Evolutionary conservation across 2,329 filamentous ascomycete genomes (phyloP), one percentile per base, ranked within the genome.

Genomic region (Aspergillus arachidicola): DNA sequence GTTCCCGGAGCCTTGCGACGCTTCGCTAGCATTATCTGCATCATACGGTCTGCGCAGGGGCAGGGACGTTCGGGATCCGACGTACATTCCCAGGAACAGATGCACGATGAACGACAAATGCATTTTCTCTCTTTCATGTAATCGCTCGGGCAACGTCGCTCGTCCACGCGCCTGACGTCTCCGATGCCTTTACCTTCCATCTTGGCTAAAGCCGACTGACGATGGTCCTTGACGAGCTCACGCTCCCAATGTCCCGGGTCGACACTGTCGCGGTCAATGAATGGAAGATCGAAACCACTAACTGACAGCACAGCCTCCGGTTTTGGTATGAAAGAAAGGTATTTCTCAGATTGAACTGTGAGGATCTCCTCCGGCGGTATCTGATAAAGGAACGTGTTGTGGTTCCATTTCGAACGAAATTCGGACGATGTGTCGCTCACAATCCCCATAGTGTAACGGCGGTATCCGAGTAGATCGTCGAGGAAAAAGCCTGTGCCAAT

Each of bases 131-230:
- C 69, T 14, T 71, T 74, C 14, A 71, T 68, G 51, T 75, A 71
- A 21, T 69, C 57, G 36, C 75, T 64, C 21, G 77, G 64, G 16
- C 64, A 59, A 4, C 65, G 65, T 21, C 65, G 63, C 21, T 68
- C 64, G 26, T 75, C 66, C 11, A 71, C 68, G 16, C 71, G 72
- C 11, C 78, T 75, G 30, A 72, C 60, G 7, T 80, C 74, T 19
- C 78, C 78, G 34, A 80, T 63, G 14, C 66, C 64, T 58, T 69
- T 74, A n/a, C 76, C 71, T 53, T 78, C 72, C 10, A 78, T 67
- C 58, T 72, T 74, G 26, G 76, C 77, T 38, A 75, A 64, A 3
- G 75, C 70, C 6, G 74, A 73, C 57, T 74, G 61, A 6, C 76
- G 75, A 60, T 79, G 66, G 59, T 75, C 73, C 9, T 63, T 57